Conservation (phyloP, 768 basidiomycete species). For the Mycena maculata region DNA sequence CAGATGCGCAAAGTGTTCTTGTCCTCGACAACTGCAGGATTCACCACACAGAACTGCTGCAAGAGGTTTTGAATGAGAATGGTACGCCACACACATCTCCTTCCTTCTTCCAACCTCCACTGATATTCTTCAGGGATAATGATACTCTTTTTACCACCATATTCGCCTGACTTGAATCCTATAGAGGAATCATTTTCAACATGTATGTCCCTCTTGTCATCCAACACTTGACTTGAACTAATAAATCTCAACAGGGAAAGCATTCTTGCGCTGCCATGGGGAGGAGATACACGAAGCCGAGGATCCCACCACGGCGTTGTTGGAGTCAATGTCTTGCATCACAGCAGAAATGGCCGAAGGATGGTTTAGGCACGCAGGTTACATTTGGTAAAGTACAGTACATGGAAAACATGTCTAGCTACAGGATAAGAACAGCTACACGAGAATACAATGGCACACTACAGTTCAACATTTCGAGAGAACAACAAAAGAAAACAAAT, state of each 20-base stretch:
- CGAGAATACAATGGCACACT: no score
- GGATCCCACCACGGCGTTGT: constrained; percentile 21
- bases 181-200: constrained; percentile 11
- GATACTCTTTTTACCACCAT: neutral
- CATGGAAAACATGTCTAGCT: neutral
- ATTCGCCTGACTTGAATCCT: constrained; percentile 10
- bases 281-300: constrained; percentile 17
- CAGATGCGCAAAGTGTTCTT: neutral
- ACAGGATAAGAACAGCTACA: neutral
- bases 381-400: constrained; percentile 33
- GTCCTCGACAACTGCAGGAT: neutral
- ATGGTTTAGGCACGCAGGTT: constrained; percentile 41
- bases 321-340: constrained; percentile 36
- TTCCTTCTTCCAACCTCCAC: neutral
- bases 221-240: neutral
- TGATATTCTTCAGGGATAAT: neutral
- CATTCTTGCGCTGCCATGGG: constrained; percentile 26
- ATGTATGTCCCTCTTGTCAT: neutral
- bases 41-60: neutral
- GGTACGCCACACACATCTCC: neutral
- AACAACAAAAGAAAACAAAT: neutral
- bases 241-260: constrained; percentile 12
- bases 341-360: constrained; percentile 30
- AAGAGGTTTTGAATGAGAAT: neutral
- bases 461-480: neutral